A percentile compares a stretch with the other conserved stretches of the same genome.
phyloP scores from a whole-genome alignment of 2,329 filamentous ascomycete genomes.

The Fusarium cyanostomum region DNA sequence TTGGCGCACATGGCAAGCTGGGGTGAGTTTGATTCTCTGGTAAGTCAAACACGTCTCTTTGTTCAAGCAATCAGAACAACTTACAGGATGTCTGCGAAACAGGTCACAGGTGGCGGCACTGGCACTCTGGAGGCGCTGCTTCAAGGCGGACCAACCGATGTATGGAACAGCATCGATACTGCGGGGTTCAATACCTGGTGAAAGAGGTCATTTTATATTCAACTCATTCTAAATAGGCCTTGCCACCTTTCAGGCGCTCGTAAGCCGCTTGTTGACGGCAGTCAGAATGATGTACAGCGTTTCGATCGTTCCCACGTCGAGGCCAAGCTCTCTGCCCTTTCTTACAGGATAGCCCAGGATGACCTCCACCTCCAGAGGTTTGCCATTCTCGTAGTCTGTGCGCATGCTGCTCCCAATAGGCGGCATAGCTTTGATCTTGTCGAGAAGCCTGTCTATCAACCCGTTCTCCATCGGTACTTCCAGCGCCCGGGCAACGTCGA shows the following conservation, averaged over 20 bases:
- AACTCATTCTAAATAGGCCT: not conserved
- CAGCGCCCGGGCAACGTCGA: constrained; percentile 65
- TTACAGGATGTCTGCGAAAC: not conserved
- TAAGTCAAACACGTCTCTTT: not conserved
- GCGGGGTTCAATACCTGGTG: constrained; percentile 1
- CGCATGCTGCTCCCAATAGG: constrained; percentile 63
- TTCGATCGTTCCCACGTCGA: constrained; percentile 62
- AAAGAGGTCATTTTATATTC: not conserved
- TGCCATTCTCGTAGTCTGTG: constrained; percentile 64
- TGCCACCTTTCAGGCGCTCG: not conserved
- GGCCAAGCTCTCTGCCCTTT: constrained; percentile 62
- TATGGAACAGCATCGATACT: not conserved
- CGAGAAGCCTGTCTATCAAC: constrained; percentile 58
- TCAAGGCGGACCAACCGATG: not conserved
- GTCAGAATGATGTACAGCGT: constrained; percentile 49
- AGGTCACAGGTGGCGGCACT: not conserved
- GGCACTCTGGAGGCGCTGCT: not conserved
- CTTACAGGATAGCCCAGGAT: constrained; percentile 69
- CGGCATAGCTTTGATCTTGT: constrained; percentile 57
- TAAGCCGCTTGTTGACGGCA: constrained; percentile 43
- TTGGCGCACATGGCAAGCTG: constrained; percentile 22
- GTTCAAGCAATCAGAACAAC: not conserved
- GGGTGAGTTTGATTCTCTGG: constrained; percentile 26
- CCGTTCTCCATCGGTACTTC: constrained; percentile 57
- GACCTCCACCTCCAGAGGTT: constrained; percentile 69